A percentile compares a stretch with the other conserved stretches of the same genome.
These are phyloP conservation scores for Sporopachydermia lactativora DNA, from an alignment of 805 yeast genomes.

Conservation along the genomic window DNA sequence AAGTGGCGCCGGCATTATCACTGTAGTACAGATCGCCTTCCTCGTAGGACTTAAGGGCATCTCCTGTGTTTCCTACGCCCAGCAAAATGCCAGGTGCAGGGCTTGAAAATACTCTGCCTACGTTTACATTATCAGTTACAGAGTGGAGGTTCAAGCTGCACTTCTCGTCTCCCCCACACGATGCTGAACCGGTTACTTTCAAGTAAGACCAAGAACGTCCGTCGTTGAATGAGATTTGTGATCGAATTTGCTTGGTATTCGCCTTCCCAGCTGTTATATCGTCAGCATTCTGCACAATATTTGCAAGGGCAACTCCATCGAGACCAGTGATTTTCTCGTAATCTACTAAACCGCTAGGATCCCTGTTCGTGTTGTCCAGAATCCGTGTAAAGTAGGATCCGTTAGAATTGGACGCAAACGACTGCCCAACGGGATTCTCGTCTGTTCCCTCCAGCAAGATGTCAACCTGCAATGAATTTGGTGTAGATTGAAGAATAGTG, in stretches of 20 bases:
- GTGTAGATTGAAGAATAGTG: conserved; percentile 24
- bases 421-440: conserved; percentile 15
- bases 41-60: conserved; percentile 13
- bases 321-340: conserved; percentile 33
- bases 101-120: conserved; percentile 20
- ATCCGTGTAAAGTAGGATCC: conserved; percentile 36
- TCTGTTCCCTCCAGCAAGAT: conserved; percentile 5
- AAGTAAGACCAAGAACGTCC: conserved; percentile 22
- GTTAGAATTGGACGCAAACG: conserved; percentile 29
- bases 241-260: conserved; percentile 13
- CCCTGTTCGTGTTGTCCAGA: conserved; percentile 27
- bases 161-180: conserved; percentile 18
- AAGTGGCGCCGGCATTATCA: conserved; percentile 63
- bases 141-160: conserved; percentile 25
- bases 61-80: conserved; percentile 28
- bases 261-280: conserved; percentile 9
- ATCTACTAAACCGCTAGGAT: conserved; percentile 23
- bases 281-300: conserved; percentile 17
- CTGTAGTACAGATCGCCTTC: conserved; percentile 44
- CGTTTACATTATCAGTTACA: conserved; percentile 20
- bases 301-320: conserved; percentile 51
- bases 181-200: conserved; percentile 16
- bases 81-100: conserved; percentile 31
- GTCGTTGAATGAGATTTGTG: conserved; percentile 25
- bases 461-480: conserved; percentile 27